Base-by-base conservation (phyloP, 2,329 filamentous ascomycete species). In the Xylariales sp. region DNA sequence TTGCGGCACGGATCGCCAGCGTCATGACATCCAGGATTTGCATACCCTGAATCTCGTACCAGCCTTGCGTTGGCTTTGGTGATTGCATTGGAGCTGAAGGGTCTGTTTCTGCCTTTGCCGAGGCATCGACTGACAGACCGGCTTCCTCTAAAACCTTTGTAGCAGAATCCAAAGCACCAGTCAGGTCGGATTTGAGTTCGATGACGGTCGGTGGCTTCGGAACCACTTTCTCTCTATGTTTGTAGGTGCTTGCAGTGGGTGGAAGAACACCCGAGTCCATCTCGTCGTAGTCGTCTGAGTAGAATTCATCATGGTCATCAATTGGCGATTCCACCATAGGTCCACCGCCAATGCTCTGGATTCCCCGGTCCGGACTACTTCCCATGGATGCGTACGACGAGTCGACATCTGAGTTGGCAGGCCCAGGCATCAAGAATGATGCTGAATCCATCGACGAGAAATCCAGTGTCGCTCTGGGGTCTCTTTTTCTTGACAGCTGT, bases 221-320 rank as follows among this genome's bases (percentile, higher is more conserved):
- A 16, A 95, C 75, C 43, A 84, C 82, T 54, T 89, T 87, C 46
- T 88, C 84, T 52, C 86, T 84, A 56, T 89, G 82, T 51, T 87
- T 89, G 64, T 97, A 98, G 3, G 93, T 98, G 73, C 90, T 96
- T 29, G 91, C 88, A 0, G 93, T 98, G 0, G 93, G 93, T n/a
- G 93, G 91, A 3, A 96, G 80, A 80, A 98, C 91, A 46, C 84
- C 76, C 21, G 80, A 77, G 45, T 88, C 86, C 15, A 73, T 71
- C 44, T 84, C 78, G 22, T 79, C 76, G 55, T 78, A 77, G 40
- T 82, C 78, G 31, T 80, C 78, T 35, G 70, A 76, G 47, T 73
- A 72, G 46, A 71, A 75, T 19, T 65, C 67, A 9, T 67, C 60
- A 40, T 63, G 59, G 7, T 61, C 62, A 3, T 72, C 69, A 15